phyloP scores from a whole-genome alignment of 495 filamentous ascomycete genomes.

The Aeminium ludgeri region DNA sequence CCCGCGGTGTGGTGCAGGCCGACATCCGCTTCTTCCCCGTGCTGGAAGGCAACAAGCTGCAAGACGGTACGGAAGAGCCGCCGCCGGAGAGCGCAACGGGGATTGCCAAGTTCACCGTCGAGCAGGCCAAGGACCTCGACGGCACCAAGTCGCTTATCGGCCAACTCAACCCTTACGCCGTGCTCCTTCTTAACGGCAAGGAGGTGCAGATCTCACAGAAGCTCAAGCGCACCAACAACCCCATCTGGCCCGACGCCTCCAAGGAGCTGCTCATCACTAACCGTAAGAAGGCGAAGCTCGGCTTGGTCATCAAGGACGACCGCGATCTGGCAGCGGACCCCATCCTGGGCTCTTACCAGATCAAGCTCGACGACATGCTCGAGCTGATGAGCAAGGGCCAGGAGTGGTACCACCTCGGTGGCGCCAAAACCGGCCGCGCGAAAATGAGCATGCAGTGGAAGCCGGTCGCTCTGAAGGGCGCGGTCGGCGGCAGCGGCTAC shows the following conservation, averaged over 20 bases:
- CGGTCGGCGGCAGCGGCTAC: conserved; percentile 65
- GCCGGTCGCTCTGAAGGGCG: conserved; percentile 69
- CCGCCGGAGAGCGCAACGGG: conserved; percentile 80
- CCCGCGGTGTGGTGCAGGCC: conserved; percentile 57
- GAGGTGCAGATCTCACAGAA: conserved; percentile 71
- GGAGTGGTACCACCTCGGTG: conserved; percentile 85
- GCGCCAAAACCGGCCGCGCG: conserved; percentile 63
- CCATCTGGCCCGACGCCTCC: conserved; percentile 74
- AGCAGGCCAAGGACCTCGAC: conserved; percentile 92
- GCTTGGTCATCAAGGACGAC: conserved; percentile 88
- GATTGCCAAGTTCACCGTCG: conserved; percentile 79
- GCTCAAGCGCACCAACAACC: conserved; percentile 90
- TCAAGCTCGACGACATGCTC: conserved; percentile 84
- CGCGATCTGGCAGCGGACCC: conserved; percentile 70
- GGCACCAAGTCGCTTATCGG: conserved; percentile 77
- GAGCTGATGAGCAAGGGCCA: conserved; percentile 82
- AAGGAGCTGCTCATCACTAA: conserved; percentile 92
- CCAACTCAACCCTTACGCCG: conserved; percentile 75
- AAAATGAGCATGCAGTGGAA: conserved; percentile 91
- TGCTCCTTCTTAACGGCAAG: conserved; percentile 75
- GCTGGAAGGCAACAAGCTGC: conserved; percentile 49
- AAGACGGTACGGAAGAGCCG: conserved; percentile 61
- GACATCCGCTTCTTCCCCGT: conserved; percentile 95
- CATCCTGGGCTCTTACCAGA: conserved; percentile 76
- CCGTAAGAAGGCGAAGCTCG: conserved; percentile 72